Base-by-base conservation (phyloP, 495 filamentous ascomycete species). In the Penicillium mononematosum region DNA sequence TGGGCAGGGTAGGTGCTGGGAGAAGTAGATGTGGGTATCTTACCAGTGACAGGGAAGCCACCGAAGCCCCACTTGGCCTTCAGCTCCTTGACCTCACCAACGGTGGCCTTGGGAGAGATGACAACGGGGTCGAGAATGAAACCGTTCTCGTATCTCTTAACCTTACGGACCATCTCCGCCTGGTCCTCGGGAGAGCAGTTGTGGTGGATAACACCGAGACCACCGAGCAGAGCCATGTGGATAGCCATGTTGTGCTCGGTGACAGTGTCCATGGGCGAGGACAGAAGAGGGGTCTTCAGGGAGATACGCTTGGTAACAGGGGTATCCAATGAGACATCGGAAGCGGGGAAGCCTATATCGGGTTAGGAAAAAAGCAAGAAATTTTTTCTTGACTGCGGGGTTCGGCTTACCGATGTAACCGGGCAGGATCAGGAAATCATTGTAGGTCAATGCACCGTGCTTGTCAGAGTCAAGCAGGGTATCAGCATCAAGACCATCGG, bases 221-320 rank as follows among this genome's bases (percentile, higher is more conserved):
- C 94, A 72, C 94, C 94, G 65, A 98, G 87, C 46, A 98, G 83
- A 34, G 94, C 94, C 88, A 99, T 96, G 78, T 96, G 90, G 64
- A 99, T 97, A 50, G 94, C 94, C 94, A 99, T 99, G 70, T 94
- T 91, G 73, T 95, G 88, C 76, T 98, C 94, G 14, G 94, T 99
- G 66, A 99, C 94, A 34, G 94, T 99, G 80, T 99, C 94, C 94
- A 99, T 99, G 64, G 94, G 95, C 24, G 92, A 97, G 24, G 95
- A 98, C 46, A 96, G 82, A 63, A 99, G 87, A 41, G 94, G 94
- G 10, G 90, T 91, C 81, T 96, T 99, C 64, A 99, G 78, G 14
- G 86, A 84, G 72, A 98, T 93, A 62, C 90, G 85, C 83, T 92
- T 96, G 59, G 94, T 98, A 59, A 99, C 83, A 39, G 89, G 90